These are phyloP conservation scores for Trichoderma parareesei DNA, from an alignment of 495 filamentous ascomycete species.

Conservation along the genomic window DNA sequence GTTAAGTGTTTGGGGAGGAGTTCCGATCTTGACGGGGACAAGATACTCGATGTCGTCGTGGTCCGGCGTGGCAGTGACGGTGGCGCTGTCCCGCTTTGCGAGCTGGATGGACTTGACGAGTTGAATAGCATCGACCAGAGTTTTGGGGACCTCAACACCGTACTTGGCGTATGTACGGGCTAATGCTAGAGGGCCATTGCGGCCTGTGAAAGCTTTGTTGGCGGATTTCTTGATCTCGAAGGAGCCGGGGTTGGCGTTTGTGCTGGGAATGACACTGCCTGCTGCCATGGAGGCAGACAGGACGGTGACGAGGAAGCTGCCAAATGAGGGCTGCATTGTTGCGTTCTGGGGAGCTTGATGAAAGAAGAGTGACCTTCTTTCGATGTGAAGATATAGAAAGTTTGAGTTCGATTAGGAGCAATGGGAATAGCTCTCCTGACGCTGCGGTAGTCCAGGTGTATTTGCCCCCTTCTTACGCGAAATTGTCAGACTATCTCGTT, in stretches of 20 bases:
- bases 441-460: neutral
- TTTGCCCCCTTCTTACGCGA: neutral
- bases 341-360: neutral
- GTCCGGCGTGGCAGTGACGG: slow-evolving; percentile 30
- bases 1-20: slow-evolving; percentile 58
- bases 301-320: slow-evolving; percentile 5
- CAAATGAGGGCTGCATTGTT: slow-evolving; percentile 1
- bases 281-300: slow-evolving; percentile 4
- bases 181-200: slow-evolving; percentile 23
- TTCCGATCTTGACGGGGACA: slow-evolving; percentile 59
- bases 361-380: neutral
- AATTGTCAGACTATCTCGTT: neutral
- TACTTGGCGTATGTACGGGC: slow-evolving; percentile 26
- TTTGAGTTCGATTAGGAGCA: neutral
- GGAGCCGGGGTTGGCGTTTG: neutral
- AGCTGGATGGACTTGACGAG: slow-evolving; percentile 11
- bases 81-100: slow-evolving; percentile 17
- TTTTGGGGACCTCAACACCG: slow-evolving; percentile 20
- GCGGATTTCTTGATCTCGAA: slow-evolving; percentile 24
- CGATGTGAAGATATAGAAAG: neutral
- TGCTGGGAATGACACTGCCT: neutral
- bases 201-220: slow-evolving; percentile 23
- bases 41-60: slow-evolving; percentile 63
- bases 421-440: neutral
- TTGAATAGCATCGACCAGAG: slow-evolving; percentile 20